Conservation (phyloP, 1,284 basidiomycete genomes). For the Apiotrichum laibachii region DNA sequence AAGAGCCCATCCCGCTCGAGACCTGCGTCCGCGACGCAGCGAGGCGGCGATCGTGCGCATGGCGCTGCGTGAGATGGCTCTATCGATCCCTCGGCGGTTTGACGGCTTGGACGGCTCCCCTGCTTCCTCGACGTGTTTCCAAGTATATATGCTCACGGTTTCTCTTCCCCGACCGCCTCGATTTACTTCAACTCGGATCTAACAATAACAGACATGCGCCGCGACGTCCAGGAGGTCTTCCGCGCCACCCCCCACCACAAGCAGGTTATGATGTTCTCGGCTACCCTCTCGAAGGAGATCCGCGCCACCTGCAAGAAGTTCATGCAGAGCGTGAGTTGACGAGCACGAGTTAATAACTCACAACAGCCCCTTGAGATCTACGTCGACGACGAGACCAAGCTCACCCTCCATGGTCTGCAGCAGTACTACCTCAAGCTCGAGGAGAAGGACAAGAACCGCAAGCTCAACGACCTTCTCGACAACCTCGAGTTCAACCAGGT, state of each 20-base stretch:
- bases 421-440: slow-evolving; percentile 98
- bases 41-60: slow-evolving; percentile 7
- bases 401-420: slow-evolving; percentile 96
- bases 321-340: slow-evolving; percentile 84
- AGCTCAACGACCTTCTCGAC: slow-evolving; percentile 94
- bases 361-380: slow-evolving; percentile 95
- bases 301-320: slow-evolving; percentile 99
- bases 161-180: not conserved
- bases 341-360: not conserved
- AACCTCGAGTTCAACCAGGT: slow-evolving; percentile 99
- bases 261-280: slow-evolving; percentile 99
- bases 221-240: slow-evolving; percentile 99
- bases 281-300: slow-evolving; percentile 96
- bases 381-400: slow-evolving; percentile 98
- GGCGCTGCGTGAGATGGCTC: slow-evolving; percentile 5
- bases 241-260: slow-evolving; percentile 99
- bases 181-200: slow-evolving; percentile 1
- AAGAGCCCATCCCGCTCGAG: slow-evolving; percentile 9
- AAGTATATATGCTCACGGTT: slow-evolving; percentile 18
- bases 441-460: slow-evolving; percentile 94
- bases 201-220: slow-evolving; percentile 85
- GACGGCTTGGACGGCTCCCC: not conserved
- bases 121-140: not conserved
- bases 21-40: not conserved
- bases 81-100: slow-evolving; percentile 6